Percentiles rank a stretch among this genome's conserved stretches.
These are phyloP conservation scores for Coemansia sp. DNA, from an alignment of 192 early-diverging fungal species.

Conservation along the genomic window DNA sequence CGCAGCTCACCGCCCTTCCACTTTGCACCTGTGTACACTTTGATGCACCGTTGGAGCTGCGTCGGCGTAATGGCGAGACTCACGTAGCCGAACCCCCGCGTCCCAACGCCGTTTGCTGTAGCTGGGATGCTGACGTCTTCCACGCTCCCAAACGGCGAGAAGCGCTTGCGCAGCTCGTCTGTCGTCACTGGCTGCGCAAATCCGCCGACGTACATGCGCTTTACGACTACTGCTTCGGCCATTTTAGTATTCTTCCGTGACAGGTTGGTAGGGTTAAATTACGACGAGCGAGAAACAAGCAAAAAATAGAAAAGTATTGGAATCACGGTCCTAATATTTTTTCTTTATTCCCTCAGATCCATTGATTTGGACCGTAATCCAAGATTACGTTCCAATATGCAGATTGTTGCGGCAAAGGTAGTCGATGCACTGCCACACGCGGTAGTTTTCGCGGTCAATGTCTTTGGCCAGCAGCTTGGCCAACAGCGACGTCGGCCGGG, in stretches of 20 bases:
- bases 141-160: slow-evolving; percentile 70
- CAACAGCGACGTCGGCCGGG: slow-evolving; percentile 15
- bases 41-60: slow-evolving; percentile 68
- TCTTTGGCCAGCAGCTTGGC: slow-evolving; percentile 51
- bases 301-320: background rate
- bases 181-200: slow-evolving; percentile 60
- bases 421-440: slow-evolving; percentile 45
- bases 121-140: slow-evolving; percentile 24
- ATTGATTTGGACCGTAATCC: no score
- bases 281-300: no score
- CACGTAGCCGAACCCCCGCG: slow-evolving; percentile 75
- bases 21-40: slow-evolving; percentile 71
- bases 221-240: slow-evolving; percentile 40
- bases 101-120: slow-evolving; percentile 15
- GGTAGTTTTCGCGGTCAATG: slow-evolving; percentile 50
- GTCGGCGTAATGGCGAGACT: slow-evolving; percentile 65
- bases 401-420: slow-evolving; percentile 31
- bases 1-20: slow-evolving; percentile 81
- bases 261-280: background rate
- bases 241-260: slow-evolving; percentile 12
- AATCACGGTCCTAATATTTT: background rate
- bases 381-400: background rate
- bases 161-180: slow-evolving; percentile 62
- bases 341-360: no score
- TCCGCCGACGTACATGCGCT: slow-evolving; percentile 80